A percentile compares a stretch with the other conserved stretches of the same genome.
These are phyloP conservation scores for Aspergillus sparsus DNA, from an alignment of 495 filamentous ascomycete genomes.

Conservation along the genomic window DNA sequence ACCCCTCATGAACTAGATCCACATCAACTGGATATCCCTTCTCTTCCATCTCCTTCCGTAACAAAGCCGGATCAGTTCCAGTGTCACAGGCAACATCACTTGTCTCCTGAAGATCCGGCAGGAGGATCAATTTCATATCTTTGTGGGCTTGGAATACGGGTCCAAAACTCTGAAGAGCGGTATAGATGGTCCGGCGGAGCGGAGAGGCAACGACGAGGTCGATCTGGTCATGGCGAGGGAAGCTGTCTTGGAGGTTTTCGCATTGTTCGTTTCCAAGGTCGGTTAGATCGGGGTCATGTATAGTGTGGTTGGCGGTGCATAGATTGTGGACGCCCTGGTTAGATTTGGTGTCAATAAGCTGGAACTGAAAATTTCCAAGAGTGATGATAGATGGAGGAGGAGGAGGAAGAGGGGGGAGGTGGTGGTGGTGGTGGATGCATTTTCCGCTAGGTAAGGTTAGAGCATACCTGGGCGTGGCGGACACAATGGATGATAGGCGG, in stretches of 20 bases:
- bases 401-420: no score
- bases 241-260: slow-evolving; percentile 55
- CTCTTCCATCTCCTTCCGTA: slow-evolving; percentile 65
- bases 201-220: slow-evolving; percentile 80
- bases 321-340: slow-evolving; percentile 83
- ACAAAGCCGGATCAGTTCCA: slow-evolving; percentile 55
- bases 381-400: no score
- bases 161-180: slow-evolving; percentile 70
- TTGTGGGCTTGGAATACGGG: slow-evolving; percentile 50
- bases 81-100: slow-evolving; percentile 77
- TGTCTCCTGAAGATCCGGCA: slow-evolving; percentile 83
- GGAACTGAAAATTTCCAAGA: no score
- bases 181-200: slow-evolving; percentile 80
- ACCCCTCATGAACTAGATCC: slow-evolving; percentile 57
- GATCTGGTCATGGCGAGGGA: slow-evolving; percentile 64
- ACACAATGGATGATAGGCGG: slow-evolving; percentile 53
- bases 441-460: neutral
- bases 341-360: neutral
- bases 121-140: slow-evolving; percentile 59
- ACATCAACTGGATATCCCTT: slow-evolving; percentile 63
- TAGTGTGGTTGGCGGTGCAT: slow-evolving; percentile 62
- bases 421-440: neutral
- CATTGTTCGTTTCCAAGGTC: slow-evolving; percentile 77
- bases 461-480: slow-evolving; percentile 54
- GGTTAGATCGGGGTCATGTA: slow-evolving; percentile 80